Conservation (phyloP, 2,329 filamentous ascomycete species). For the Phialophora expanda region DNA sequence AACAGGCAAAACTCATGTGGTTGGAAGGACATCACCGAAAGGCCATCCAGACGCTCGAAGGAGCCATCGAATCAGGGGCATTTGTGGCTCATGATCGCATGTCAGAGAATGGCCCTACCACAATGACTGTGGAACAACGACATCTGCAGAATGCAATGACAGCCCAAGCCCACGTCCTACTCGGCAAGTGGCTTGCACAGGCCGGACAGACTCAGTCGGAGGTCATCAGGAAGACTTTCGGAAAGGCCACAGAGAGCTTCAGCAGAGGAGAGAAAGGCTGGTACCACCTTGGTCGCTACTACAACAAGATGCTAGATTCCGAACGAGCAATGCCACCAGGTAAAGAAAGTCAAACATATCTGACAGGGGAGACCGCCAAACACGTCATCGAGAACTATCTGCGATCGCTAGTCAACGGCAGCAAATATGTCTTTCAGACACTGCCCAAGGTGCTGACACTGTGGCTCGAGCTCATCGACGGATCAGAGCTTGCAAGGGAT, state of each 20-base stretch:
- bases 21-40: constrained; percentile 91
- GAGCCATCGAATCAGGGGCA: constrained; percentile 81
- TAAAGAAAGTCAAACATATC: constrained; percentile 76
- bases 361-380: constrained; percentile 82
- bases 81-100: constrained; percentile 62
- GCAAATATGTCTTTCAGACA: constrained; percentile 95
- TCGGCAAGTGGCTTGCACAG: constrained; percentile 95
- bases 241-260: constrained; percentile 65
- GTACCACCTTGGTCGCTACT: constrained; percentile 95
- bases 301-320: constrained; percentile 92
- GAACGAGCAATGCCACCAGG: constrained; percentile 77
- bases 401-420: constrained; percentile 82
- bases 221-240: constrained; percentile 79
- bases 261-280: constrained; percentile 89
- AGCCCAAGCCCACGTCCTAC: constrained; percentile 77
- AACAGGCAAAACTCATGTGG: constrained; percentile 92
- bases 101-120: constrained; percentile 45
- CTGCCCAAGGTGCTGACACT: constrained; percentile 88
- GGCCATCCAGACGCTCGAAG: constrained; percentile 87
- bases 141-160: constrained; percentile 59
- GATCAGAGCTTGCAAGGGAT: constrained; percentile 67
- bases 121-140: constrained; percentile 48
- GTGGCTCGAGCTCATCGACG: constrained; percentile 88
- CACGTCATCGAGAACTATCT: constrained; percentile 94
- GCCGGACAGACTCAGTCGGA: constrained; percentile 91